Conservation (phyloP, 2,329 filamentous ascomycete species). For the Beauveria rudraprayagi region DNA sequence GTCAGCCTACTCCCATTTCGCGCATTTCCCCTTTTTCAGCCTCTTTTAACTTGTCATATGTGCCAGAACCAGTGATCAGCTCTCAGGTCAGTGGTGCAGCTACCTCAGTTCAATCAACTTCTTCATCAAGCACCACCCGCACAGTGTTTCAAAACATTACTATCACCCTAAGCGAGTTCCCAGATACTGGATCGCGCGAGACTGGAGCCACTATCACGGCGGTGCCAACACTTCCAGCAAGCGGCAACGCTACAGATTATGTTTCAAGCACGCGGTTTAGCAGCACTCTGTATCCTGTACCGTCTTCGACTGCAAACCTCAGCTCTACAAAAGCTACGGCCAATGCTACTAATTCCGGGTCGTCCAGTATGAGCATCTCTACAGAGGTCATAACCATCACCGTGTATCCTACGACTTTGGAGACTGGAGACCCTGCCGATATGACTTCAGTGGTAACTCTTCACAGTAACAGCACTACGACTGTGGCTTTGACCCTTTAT, state of each 20-base stretch:
- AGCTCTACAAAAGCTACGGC: not conserved
- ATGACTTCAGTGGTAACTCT: not conserved
- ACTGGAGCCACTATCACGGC: not conserved
- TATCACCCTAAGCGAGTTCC: not conserved
- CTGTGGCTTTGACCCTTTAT: not conserved
- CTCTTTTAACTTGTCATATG: not conserved
- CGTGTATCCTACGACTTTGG: not conserved
- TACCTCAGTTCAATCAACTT: not conserved
- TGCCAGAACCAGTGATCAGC: not conserved
- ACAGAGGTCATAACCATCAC: slow-evolving; percentile 5
- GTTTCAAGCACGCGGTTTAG: not conserved
- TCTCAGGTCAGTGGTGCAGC: not conserved
- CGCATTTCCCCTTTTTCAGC: not conserved
- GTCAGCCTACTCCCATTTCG: not conserved
- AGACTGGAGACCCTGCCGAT: not conserved
- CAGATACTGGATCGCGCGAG: not conserved
- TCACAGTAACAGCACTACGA: not conserved
- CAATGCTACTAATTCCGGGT: not conserved
- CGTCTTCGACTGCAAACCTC: not conserved
- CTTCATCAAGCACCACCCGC: not conserved
- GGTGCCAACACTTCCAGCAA: not conserved
- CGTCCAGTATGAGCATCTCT: not conserved
- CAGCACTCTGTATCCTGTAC: not conserved
- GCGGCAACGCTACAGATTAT: not conserved
- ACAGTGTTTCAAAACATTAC: slow-evolving; percentile 7